Evolutionary conservation across 371 early-diverging fungal genomes (phyloP).

Genomic region (Mortierella sp.): DNA sequence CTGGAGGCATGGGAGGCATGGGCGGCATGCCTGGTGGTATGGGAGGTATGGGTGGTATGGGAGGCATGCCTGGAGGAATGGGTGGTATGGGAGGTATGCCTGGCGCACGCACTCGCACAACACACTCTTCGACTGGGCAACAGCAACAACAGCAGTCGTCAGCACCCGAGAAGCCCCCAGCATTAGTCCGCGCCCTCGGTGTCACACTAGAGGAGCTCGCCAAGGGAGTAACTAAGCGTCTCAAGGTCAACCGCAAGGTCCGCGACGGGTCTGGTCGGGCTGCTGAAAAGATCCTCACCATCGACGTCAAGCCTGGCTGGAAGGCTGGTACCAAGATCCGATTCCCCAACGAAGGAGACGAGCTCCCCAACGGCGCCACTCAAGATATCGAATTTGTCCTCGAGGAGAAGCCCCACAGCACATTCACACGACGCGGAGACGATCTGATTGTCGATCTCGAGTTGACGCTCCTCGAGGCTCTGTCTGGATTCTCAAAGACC

Average conservation of each 20-base stretch:
- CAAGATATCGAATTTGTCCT: conserved; percentile 96
- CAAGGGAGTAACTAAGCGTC: conserved; percentile 90
- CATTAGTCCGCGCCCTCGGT: conserved; percentile 79
- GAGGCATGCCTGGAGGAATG: conserved; percentile 31
- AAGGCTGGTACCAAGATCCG: conserved; percentile 98
- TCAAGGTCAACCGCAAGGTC: conserved; percentile 91
- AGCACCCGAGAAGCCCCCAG: conserved; percentile 63
- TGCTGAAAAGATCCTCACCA: conserved; percentile 87
- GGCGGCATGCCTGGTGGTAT: conserved; percentile 27
- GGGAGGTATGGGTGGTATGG: conserved; percentile 31
- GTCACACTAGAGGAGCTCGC: conserved; percentile 95
- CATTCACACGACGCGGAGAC: conserved; percentile 93
- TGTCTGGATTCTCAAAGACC: conserved; percentile 83
- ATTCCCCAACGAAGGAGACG: conserved; percentile 95
- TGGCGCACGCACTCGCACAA: conserved; percentile 31
- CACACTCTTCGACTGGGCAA: conserved; percentile 22
- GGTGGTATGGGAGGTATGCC: conserved; percentile 22
- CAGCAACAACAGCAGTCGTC: conserved; percentile 33
- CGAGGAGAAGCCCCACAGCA: conserved; percentile 94
- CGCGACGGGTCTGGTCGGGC: conserved; percentile 64
- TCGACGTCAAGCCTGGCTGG: conserved; percentile 97
- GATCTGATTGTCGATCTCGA: conserved; percentile 78
- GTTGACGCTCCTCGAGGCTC: conserved; percentile 84
- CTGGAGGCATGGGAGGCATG: conserved; percentile 57
- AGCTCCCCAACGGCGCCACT: conserved; percentile 79